Percentiles rank a stretch among this genome's conserved stretches.
These are phyloP conservation scores for Calonectria montana DNA, from an alignment of 2,329 filamentous ascomycete genomes.

Conservation along the genomic window DNA sequence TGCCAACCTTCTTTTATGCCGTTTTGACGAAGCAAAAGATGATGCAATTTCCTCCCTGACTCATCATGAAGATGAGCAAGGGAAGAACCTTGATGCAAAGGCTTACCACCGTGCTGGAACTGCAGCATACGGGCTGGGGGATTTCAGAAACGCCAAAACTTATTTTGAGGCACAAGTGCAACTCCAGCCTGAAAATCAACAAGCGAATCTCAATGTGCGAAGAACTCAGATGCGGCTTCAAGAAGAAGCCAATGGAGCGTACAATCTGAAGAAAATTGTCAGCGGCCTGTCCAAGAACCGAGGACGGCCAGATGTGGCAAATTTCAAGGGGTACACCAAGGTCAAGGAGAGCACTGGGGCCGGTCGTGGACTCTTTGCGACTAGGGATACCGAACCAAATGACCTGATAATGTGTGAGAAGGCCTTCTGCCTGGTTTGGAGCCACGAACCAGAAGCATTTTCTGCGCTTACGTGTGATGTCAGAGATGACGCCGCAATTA, in stretches of 20 bases:
- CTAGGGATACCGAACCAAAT: slow-evolving; percentile 42
- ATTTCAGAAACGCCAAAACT: slow-evolving; percentile 35
- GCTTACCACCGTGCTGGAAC: slow-evolving; percentile 47
- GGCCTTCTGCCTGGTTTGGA: slow-evolving; percentile 46
- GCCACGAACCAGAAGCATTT: slow-evolving; percentile 44
- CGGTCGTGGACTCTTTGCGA: slow-evolving; percentile 53
- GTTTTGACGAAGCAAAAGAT: slow-evolving; percentile 44
- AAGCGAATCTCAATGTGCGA: slow-evolving; percentile 30
- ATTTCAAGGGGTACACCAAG: slow-evolving; percentile 41
- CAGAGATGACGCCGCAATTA: slow-evolving; percentile 41
- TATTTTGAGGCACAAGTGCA: slow-evolving; percentile 39
- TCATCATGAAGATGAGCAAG: not conserved
- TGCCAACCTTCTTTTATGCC: slow-evolving; percentile 46
- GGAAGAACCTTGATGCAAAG: slow-evolving; percentile 43
- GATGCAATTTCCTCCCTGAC: slow-evolving; percentile 48
- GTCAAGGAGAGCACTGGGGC: slow-evolving; percentile 39
- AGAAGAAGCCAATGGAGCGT: slow-evolving; percentile 36
- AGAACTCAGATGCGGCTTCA: slow-evolving; percentile 36
- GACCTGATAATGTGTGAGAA: slow-evolving; percentile 50
- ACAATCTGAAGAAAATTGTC: slow-evolving; percentile 39
- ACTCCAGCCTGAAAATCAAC: slow-evolving; percentile 39
- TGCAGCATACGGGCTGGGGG: slow-evolving; percentile 44
- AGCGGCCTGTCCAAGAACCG: slow-evolving; percentile 38
- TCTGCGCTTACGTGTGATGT: slow-evolving; percentile 47
- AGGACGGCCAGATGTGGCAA: slow-evolving; percentile 46